Base-by-base conservation (phyloP, 352 stramenopile genomes). In the Aphanomyces cochlioides region DNA sequence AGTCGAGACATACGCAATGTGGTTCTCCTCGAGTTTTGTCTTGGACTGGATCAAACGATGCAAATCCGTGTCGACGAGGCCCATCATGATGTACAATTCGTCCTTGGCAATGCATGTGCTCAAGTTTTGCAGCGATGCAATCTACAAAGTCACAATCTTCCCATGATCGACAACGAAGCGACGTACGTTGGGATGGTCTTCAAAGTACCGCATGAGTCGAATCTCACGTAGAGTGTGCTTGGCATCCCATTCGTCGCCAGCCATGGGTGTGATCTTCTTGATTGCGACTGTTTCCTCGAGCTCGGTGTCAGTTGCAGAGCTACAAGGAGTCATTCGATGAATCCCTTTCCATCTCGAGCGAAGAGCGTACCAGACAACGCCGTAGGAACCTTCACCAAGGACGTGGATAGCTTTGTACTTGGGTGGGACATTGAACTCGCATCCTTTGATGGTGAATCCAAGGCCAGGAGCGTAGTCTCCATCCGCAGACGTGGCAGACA, bases 41-140 rank as follows among this genome's bases (percentile, higher is more conserved):
- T 92, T 91, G 76, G 81, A 93, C 76, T 94, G 88, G 47, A 96
- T 95, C 67, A 96, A 81, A 0, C 87, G 79, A 54, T 96, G 90
- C 41, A 98, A 79, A 75, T 98, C 93, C 5, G 87, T 97, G 73
- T 98, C 93, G 8, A 98, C 87, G 41, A 98, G 83, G 50, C 97
- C 89, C 93, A 98, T 98, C 74, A 97, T 96, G 70, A 98, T 90
- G 74, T 98, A 98, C 17, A 98, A 79, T 74, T 97, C 92, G 74
- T 98, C 92, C 56, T 96, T 90, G 37, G 86, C 84, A 13, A 84
- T 85, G 59, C 85, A 93, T 17, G 84, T 93, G 76, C 85, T 93
- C 63, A 93, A 70, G 72, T 90, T 92, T 57, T 92, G 80, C 41
- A 93, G 67, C 45, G 80, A 89, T 5, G 83, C 84, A 67, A 93